phyloP scores from a whole-genome alignment of 2,329 filamentous ascomycete species.

The Pestalotiopsis sp. region DNA sequence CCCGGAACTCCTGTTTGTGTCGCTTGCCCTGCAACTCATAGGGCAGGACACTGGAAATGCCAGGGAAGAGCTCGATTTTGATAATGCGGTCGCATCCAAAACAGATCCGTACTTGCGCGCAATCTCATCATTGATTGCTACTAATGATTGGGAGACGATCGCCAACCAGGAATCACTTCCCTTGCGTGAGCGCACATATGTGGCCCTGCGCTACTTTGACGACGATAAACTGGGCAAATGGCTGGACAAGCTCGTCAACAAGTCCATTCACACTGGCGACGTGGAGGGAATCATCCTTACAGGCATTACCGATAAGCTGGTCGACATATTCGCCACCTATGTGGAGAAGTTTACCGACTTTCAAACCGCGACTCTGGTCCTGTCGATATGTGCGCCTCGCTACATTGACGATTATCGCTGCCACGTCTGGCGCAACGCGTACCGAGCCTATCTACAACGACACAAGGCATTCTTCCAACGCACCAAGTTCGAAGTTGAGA shows the following conservation, averaged over 20 bases:
- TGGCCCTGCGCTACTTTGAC: slow-evolving; percentile 69
- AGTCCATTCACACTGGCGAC: slow-evolving; percentile 67
- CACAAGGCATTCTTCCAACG: slow-evolving; percentile 76
- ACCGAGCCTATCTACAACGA: slow-evolving; percentile 72
- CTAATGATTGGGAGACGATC: slow-evolving; percentile 75
- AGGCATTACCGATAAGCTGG: slow-evolving; percentile 71
- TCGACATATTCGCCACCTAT: slow-evolving; percentile 77
- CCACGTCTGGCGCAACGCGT: slow-evolving; percentile 71
- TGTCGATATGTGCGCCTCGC: slow-evolving; percentile 73
- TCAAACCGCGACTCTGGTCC: slow-evolving; percentile 76
- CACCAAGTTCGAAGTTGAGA: slow-evolving; percentile 77
- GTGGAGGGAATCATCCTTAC: slow-evolving; percentile 79
- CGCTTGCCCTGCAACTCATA: slow-evolving; percentile 67
- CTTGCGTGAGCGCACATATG: slow-evolving; percentile 72
- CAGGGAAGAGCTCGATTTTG: slow-evolving; percentile 59
- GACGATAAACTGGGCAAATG: slow-evolving; percentile 67
- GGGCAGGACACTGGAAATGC: slow-evolving; percentile 47
- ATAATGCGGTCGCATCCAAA: slow-evolving; percentile 61
- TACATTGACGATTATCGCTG: slow-evolving; percentile 80
- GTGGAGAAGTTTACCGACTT: slow-evolving; percentile 76
- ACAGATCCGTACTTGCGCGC: slow-evolving; percentile 80
- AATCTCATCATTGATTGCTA: slow-evolving; percentile 77
- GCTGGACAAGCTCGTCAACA: slow-evolving; percentile 66
- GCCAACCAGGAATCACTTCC: slow-evolving; percentile 74
- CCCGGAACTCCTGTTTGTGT: slow-evolving; percentile 69